Conservation (phyloP, 1,284 basidiomycete species). For the Laetiporus sulphureus region DNA sequence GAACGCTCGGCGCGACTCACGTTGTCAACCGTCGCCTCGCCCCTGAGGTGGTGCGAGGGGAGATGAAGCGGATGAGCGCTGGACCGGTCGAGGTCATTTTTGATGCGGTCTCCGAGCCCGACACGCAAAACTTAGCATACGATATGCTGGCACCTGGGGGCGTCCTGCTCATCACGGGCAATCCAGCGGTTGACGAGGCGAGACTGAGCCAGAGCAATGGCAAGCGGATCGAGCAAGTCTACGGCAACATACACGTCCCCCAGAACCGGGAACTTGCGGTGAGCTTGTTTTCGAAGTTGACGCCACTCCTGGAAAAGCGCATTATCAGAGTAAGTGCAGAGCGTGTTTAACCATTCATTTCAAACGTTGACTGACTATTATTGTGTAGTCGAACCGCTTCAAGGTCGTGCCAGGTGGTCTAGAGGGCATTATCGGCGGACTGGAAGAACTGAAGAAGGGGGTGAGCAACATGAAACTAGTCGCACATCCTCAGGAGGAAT, state of each 20-base stretch:
- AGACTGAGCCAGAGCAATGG: slow-evolving; percentile 2
- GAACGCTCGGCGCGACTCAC: slow-evolving; percentile 23
- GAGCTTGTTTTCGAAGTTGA: slow-evolving; percentile 8
- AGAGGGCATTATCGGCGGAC: slow-evolving; percentile 34
- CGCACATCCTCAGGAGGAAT: slow-evolving; percentile 30
- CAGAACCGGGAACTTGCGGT: slow-evolving; percentile 1
- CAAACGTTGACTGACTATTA: background rate
- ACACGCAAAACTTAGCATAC: slow-evolving; percentile 19
- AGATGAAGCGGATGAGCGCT: slow-evolving; percentile 9
- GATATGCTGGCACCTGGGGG: slow-evolving; percentile 22
- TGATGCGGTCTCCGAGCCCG: slow-evolving; percentile 19
- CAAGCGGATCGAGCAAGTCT: slow-evolving; percentile 7
- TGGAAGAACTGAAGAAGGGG: slow-evolving; percentile 33
- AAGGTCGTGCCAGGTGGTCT: slow-evolving; percentile 43
- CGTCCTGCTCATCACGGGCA: slow-evolving; percentile 14
- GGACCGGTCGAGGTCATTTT: slow-evolving; percentile 17
- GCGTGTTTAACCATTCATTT: background rate
- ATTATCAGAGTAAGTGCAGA: slow-evolving; percentile 12
- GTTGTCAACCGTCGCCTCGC: slow-evolving; percentile 18
- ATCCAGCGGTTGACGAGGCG: slow-evolving; percentile 1
- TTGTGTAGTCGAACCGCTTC: slow-evolving; percentile 19
- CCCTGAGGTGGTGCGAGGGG: slow-evolving; percentile 3
- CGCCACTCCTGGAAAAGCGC: slow-evolving; percentile 8
- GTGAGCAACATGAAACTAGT: slow-evolving; percentile 47
- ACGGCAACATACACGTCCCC: slow-evolving; percentile 2